Base-by-base conservation (phyloP, 495 filamentous ascomycete species). In the Zalerion maritima region DNA sequence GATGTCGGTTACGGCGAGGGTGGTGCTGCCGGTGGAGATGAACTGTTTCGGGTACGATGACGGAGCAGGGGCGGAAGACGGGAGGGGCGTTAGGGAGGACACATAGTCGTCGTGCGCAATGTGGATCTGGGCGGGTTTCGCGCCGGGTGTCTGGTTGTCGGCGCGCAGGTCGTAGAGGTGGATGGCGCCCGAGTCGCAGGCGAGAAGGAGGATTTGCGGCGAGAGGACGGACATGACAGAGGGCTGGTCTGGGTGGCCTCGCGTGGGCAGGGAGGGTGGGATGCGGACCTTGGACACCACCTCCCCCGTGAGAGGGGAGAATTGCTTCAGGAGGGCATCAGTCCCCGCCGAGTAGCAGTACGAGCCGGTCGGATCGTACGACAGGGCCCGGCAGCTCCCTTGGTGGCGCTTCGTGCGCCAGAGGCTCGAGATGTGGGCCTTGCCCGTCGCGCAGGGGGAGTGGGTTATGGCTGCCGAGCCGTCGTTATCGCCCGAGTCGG, bases 361-460 rank as follows among this genome's bases (percentile, higher is more conserved):
- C 22, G 23, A 10, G 17, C 25, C 14, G 2, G 6, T 34, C 21
- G 37, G 32, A 12, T 35, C 40, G 46, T 86, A 96, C 5, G 62
- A 67, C 29, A 94, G 57, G 27, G 66, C 68, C 19, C 89, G 65
- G 46, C 86, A 94, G 55, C 84, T 93, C 3, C 84, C 89, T 60
- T 91, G 86, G 51, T 97, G 89, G 29, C 89, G 66, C 31, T 72
- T 64, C 2, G 89, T 96, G 34, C 72, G 67, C 89, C 89, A 97
- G 43, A 70, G 64, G 2, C 75, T 86, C 38, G 87, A 78, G 42
- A 94, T 78, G 25, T 73, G 64, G 1, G 75, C 74, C 41, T 64
- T 76, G 17, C 82, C 81, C 50, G 69, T 71, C 14, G 49, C 62
- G 17, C 69, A 45, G 2, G 62, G 56, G 24, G 55, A 62, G 34